Evolutionary conservation across 768 basidiomycete species (phyloP).

Genomic region (Podaxis mareebaensis): DNA sequence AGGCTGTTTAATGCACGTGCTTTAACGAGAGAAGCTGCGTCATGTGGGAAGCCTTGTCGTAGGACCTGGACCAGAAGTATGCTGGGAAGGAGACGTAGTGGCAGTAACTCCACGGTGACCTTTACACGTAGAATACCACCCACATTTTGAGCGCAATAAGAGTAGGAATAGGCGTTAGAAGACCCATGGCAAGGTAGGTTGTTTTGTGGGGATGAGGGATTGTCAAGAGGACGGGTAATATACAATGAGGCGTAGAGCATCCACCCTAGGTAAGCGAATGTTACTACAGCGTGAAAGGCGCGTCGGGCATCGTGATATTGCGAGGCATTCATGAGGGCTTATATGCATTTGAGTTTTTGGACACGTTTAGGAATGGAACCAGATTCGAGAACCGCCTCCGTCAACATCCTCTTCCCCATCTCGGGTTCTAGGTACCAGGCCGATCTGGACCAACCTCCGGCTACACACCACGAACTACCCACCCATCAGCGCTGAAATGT

Average conservation of each 20-base stretch:
- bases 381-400: slow-evolving; percentile 50
- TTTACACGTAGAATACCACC: slow-evolving; percentile 58
- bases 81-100: slow-evolving; percentile 73
- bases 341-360: slow-evolving; percentile 37
- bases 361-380: slow-evolving; percentile 32
- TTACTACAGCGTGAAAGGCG: slow-evolving; percentile 57
- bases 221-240: slow-evolving; percentile 47
- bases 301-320: slow-evolving; percentile 51
- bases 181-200: background rate
- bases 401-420: slow-evolving; percentile 51
- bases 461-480: slow-evolving; percentile 66
- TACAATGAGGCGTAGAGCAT: slow-evolving; percentile 64
- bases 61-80: slow-evolving; percentile 71
- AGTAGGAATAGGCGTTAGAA: slow-evolving; percentile 17
- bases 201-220: background rate
- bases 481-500: slow-evolving; percentile 53
- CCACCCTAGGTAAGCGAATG: slow-evolving; percentile 77
- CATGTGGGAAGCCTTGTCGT: slow-evolving; percentile 24
- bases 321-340: slow-evolving; percentile 40
- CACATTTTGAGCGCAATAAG: slow-evolving; percentile 39
- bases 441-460: slow-evolving; percentile 67
- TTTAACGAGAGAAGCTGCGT: slow-evolving; percentile 2
- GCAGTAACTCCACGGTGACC: slow-evolving; percentile 42
- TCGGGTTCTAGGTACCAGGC: slow-evolving; percentile 53
- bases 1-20: background rate